These are phyloP conservation scores for Recurvomyces mirabilis DNA, from an alignment of 495 filamentous ascomycete species.

Conservation along the genomic window DNA sequence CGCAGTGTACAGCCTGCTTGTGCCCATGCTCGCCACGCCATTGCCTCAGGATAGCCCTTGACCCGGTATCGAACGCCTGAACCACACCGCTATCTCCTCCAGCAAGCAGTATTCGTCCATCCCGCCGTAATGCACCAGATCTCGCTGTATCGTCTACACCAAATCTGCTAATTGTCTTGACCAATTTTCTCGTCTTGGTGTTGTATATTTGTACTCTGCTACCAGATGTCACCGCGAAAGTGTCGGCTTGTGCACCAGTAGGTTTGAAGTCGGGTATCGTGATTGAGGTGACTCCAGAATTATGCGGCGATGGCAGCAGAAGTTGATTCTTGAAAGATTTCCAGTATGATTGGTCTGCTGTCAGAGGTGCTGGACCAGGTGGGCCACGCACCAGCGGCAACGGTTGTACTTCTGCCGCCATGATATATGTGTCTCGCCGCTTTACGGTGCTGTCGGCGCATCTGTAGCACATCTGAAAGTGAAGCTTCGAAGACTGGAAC, in stretches of 20 bases:
- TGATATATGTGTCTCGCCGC: no score
- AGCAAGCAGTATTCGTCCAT: conserved; percentile 79
- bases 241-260: conserved; percentile 44
- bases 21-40: conserved; percentile 64
- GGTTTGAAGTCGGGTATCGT: conserved; percentile 55
- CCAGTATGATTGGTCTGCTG: conserved; percentile 93
- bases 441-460: no score
- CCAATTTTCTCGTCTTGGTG: conserved; percentile 71
- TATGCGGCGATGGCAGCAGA: conserved; percentile 72
- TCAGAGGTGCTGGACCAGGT: conserved; percentile 55
- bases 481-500: no score
- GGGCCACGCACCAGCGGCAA: conserved; percentile 77
- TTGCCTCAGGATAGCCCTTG: conserved; percentile 85
- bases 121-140: conserved; percentile 72
- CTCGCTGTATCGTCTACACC: conserved; percentile 63
- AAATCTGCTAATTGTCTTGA: conserved; percentile 88
- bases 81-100: conserved; percentile 84
- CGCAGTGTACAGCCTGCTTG: conserved; percentile 87
- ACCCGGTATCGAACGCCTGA: conserved; percentile 85
- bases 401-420: conserved; percentile 82
- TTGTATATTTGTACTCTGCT: conserved; percentile 87
- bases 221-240: conserved; percentile 86
- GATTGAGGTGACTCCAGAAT: conserved; percentile 77
- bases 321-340: conserved; percentile 80
- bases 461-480: no score